phyloP scores from a whole-genome alignment of 2,329 filamentous ascomycete species.

The Penicillium thymicola region DNA sequence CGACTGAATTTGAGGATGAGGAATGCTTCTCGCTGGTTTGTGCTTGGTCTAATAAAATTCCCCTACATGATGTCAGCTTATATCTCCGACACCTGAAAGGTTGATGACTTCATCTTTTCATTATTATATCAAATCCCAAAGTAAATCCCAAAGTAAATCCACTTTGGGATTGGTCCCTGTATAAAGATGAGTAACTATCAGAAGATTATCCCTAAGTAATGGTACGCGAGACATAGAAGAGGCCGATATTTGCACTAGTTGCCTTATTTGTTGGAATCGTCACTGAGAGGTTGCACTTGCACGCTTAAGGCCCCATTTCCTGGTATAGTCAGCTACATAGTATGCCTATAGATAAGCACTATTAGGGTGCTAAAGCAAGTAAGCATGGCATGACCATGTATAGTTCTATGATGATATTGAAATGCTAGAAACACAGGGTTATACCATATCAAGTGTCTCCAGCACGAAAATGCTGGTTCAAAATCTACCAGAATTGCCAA shows the following conservation, averaged over 20 bases:
- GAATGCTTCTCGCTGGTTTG: too few relatives aligned
- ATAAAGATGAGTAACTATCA: too few relatives aligned
- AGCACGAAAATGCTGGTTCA: conserved; percentile 2
- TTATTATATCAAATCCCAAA: too few relatives aligned
- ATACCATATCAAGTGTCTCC: conserved; percentile 1
- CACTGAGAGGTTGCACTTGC: not conserved
- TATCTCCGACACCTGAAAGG: not conserved
- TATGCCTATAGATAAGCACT: not conserved
- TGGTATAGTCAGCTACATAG: not conserved
- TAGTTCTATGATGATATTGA: conserved; percentile 1
- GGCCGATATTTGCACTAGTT: too few relatives aligned
- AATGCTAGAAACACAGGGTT: not conserved
- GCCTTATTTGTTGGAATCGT: not conserved
- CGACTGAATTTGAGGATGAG: not conserved
- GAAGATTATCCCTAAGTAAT: too few relatives aligned
- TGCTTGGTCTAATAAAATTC: too few relatives aligned
- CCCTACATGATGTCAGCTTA: not conserved
- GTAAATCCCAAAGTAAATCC: too few relatives aligned
- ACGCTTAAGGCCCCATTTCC: too few relatives aligned
- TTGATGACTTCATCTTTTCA: not conserved
- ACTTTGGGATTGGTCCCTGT: too few relatives aligned
- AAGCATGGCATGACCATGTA: not conserved
- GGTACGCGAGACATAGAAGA: too few relatives aligned
- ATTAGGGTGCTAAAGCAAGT: not conserved
- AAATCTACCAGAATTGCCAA: conserved; percentile 6